Evolutionary conservation across 2,329 filamentous ascomycete species (phyloP), one percentile per base, ranked within the genome.

Genomic region (Huntiella moniliformis): DNA sequence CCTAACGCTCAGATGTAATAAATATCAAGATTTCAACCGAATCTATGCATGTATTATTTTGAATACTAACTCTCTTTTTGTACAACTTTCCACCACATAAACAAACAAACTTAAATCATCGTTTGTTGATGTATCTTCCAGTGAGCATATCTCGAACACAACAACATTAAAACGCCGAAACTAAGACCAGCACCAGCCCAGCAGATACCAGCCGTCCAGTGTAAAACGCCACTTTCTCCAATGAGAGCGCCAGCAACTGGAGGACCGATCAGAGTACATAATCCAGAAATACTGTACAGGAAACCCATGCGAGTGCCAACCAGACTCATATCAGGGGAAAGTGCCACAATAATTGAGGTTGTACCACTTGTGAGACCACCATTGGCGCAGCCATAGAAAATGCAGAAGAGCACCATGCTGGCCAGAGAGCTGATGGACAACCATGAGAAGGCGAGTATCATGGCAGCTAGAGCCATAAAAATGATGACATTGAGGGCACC

Each of bases 381-480:
- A 1, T 64, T 63, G 45, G 67, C 63, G 50, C 68, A 63, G 3
- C 67, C 68, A 47, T 67, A 69, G 38, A 67, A 50, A 2, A 63
- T 54, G 17, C 61, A 60, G 46, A 70, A 67, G 0, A 56, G 58
- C 36, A 67, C 59, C 47, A 64, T 60, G 1, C 62, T 61, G 1
- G 57, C 57, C 0, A 55, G 52, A 1, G 57, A 57, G 13, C 50
- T 53, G 2, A 66, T 60, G 28, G 58, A 57, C 6, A 63, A 58
- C 65, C 65, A 70, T 40, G 56, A 55, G 47, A 67, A 65, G 13
- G 77, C 79, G 3, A 64, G 52, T 1, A 60, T 45, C 4, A 59
- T 56, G 12, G 67, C 68, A 3, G 85, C 60, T 7, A 63, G 52
- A 7, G 60, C 55, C 35, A 57, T 56, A 3, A 58, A 54, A 5